Base-by-base conservation (phyloP, 176 grass and related monocot species). In the Areca catechu region DNA sequence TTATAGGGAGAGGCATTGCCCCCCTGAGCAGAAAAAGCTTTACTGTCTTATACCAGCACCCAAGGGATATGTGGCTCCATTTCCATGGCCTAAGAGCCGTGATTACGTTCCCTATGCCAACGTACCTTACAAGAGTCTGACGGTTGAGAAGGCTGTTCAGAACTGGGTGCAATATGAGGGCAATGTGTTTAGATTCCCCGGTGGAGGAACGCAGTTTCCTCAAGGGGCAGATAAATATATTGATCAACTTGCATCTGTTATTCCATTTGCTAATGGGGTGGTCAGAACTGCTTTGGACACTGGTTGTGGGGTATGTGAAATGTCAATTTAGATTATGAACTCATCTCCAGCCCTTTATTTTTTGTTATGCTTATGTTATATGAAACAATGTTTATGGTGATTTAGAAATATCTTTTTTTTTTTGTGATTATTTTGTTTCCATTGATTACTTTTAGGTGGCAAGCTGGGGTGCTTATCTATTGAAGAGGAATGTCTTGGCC, bases 161-260 rank as follows among this genome's bases (percentile, higher is more conserved):
- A 89, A 95, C 17, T 89, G 90, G 90, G 77, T 95, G 48, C 85
- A 86, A 47, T 85, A 83, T 78, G 90, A 95, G 58, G 85, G 85
- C 29, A 79, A 86, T 50, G 76, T 88, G 9, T 95, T 95, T 69
- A 82, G 85, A 24, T 95, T 95, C 78, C 82, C 85, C 27, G 90
- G 90, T 53, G 90, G 85, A 5, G 90, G 90, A 60, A 89, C 90
- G 4, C 85, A 89, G 50, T 95, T 95, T 62, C 79, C 90, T 50
- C 73, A 79, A 19, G 90, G 90, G 12, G 85, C 82, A 20, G 76
- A 95, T 68, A 77, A 66, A 64, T 95, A 95, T 60, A 89, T 95
- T 56, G 85, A 95, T 0, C 74, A 81, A 19, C 74, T 95, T 77
- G 70, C 85, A 53, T 84, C 81, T 30, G 74, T 89, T 29, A 71